Conservation (phyloP, 805 yeast species). For the Candida quercuum region DNA sequence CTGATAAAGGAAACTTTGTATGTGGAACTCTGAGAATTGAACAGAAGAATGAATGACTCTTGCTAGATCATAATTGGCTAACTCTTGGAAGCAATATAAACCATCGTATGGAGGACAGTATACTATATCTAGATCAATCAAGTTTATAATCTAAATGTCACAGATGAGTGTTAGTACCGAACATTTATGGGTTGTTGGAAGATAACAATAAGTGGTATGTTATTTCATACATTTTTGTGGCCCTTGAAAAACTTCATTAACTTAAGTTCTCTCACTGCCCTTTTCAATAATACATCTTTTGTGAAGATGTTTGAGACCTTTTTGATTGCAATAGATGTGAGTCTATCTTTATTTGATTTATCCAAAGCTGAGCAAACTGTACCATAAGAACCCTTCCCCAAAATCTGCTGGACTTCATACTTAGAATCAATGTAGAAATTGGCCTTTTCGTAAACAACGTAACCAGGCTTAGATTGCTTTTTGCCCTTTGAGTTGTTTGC, state of each 20-base stretch:
- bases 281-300: conserved; percentile 58
- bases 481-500: not conserved
- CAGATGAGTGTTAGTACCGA: not conserved
- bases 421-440: conserved; percentile 59
- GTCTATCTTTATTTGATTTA: conserved; percentile 25
- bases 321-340: conserved; percentile 62
- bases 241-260: conserved; percentile 81
- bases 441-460: conserved; percentile 42
- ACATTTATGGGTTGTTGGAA: not conserved
- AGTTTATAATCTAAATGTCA: conserved; percentile 46
- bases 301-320: conserved; percentile 68
- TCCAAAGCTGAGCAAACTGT: conserved; percentile 75
- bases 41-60: conserved; percentile 72
- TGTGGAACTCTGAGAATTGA: conserved; percentile 80
- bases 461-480: conserved; percentile 13
- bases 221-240: conserved; percentile 55
- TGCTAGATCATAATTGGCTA: conserved; percentile 76
- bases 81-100: conserved; percentile 82
- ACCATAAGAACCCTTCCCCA: conserved; percentile 88
- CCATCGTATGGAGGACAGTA: conserved; percentile 71
- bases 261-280: conserved; percentile 82
- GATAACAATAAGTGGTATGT: no score
- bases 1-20: conserved; percentile 72
- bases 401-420: conserved; percentile 49
- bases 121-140: conserved; percentile 72